Evolutionary conservation across 352 stramenopile species (phyloP), one percentile per base, ranked within the genome.

Genomic region (Globisporangium alternatum): DNA sequence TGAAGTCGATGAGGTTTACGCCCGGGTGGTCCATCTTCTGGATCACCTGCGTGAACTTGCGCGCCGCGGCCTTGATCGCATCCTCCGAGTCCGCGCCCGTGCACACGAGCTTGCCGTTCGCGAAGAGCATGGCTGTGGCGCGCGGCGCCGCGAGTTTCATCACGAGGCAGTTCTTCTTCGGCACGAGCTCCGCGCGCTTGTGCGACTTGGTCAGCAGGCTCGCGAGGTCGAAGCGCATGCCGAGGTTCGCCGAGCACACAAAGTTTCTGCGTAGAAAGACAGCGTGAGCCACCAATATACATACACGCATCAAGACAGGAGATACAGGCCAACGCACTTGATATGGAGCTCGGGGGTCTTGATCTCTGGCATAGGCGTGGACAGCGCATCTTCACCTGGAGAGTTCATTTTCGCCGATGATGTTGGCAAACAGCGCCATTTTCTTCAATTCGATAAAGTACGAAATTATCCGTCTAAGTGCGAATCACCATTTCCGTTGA

Each of bases 1-100:
- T 92, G 35, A 95, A 95, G 63, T 95, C 83, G 62, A 93, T 95
- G 60, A 95, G 80, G 64, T 90, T 91, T 30, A 95, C 84, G 60
- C 83, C 80, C 25, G 84, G 84, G 64, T 90, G 87, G 65, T 93
- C 84, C 76, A 93, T 89, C 66, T 91, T 90, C 72, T 95, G 83
- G 60, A 95, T 91, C 65, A 95, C 72, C 58, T 92, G 84, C 22
- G 86, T 93, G 56, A 91, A 91, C 54, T 86, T 82, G 51, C 86
- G 86, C 51, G 86, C 86, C 33, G 78, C 83, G 28, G 70, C 77
- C 62, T 93, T 93, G 66, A 95, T 88, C 35, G 66, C 70, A 31
- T 93, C 86, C 58, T 95, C 86, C 13, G 77, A 80, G 31, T 87
- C 72, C 43, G 83, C 82, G 39, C 86, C 86, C 6, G 82, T 91